Percentiles rank a stretch among this genome's conserved stretches.
Evolutionary conservation across 495 filamentous ascomycete genomes (phyloP).

Genomic region (Hyaloscypha finlandica): DNA sequence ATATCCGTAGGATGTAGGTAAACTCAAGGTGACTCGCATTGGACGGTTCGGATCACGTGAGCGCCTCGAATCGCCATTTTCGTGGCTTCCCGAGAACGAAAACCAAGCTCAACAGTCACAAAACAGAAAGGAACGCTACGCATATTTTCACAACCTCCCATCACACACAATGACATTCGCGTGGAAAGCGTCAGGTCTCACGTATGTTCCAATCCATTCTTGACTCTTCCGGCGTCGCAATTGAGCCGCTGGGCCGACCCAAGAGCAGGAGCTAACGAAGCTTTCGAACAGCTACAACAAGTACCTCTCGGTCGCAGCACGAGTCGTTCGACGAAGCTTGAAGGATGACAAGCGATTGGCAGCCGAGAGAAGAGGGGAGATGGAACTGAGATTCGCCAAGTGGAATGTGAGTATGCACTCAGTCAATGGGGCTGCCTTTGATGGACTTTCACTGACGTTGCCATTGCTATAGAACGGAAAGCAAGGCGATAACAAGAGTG

Average conservation of each 20-base stretch:
- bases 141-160: constrained; percentile 47
- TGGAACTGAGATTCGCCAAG: constrained; percentile 91
- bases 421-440: background rate
- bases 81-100: constrained; percentile 6
- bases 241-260: constrained; percentile 11
- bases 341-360: constrained; percentile 86
- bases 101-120: constrained; percentile 27
- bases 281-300: constrained; percentile 69
- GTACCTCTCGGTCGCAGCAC: constrained; percentile 75
- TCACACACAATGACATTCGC: constrained; percentile 88
- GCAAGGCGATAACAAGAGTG: constrained; percentile 80
- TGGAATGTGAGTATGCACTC: constrained; percentile 77
- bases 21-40: background rate
- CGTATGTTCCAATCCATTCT: constrained; percentile 52
- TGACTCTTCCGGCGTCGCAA: constrained; percentile 7
- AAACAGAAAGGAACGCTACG: constrained; percentile 29
- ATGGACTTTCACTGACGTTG: constrained; percentile 23
- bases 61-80: background rate
- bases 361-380: constrained; percentile 87
- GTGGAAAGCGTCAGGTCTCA: constrained; percentile 97
- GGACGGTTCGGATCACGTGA: constrained; percentile 14
- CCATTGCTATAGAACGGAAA: constrained; percentile 77
- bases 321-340: constrained; percentile 84
- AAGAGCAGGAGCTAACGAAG: constrained; percentile 24
- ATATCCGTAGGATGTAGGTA: background rate